Evolutionary conservation across 805 yeast species (phyloP).

Genomic region (Saccharomyces jurei): DNA sequence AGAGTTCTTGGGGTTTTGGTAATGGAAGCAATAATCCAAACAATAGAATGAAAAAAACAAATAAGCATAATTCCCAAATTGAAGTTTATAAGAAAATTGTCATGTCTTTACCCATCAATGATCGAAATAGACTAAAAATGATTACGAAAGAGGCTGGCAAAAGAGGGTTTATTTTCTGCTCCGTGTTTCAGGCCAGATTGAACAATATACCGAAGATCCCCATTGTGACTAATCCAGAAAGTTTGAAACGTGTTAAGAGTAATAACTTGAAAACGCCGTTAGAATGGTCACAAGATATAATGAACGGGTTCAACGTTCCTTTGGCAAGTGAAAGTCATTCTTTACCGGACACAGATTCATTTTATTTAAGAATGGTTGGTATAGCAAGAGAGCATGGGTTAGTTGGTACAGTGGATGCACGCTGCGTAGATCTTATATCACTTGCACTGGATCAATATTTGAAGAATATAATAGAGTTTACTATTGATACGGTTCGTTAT

Average conservation of each 20-base stretch:
- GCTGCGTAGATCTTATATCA: constrained; percentile 65
- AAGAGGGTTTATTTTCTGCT: constrained; percentile 61
- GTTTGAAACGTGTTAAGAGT: constrained; percentile 25
- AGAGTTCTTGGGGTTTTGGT: constrained; percentile 46
- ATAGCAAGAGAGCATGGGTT: constrained; percentile 86
- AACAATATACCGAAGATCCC: constrained; percentile 68
- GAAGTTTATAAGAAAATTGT: constrained; percentile 79
- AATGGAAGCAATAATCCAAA: constrained; percentile 37
- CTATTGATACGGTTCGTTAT: constrained; percentile 63
- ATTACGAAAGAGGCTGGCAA: constrained; percentile 80
- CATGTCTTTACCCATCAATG: constrained; percentile 76
- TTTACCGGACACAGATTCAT: constrained; percentile 67
- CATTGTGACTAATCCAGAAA: constrained; percentile 36
- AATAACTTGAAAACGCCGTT: constrained; percentile 38
- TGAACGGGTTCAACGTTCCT: constrained; percentile 77
- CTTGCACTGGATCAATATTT: constrained; percentile 80
- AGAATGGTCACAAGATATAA: constrained; percentile 89
- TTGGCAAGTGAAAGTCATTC: constrained; percentile 70
- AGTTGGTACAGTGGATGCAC: constrained; percentile 69
- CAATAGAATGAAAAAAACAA: constrained; percentile 35
- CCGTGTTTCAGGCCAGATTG: constrained; percentile 61
- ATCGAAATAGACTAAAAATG: constrained; percentile 73
- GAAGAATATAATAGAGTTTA: constrained; percentile 62
- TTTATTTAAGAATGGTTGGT: constrained; percentile 66
- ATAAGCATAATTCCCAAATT: constrained; percentile 56